Percentiles rank a stretch among this genome's conserved stretches.
Conservation (phyloP, 495 filamentous ascomycete species). For the Trichoderma virens region DNA sequence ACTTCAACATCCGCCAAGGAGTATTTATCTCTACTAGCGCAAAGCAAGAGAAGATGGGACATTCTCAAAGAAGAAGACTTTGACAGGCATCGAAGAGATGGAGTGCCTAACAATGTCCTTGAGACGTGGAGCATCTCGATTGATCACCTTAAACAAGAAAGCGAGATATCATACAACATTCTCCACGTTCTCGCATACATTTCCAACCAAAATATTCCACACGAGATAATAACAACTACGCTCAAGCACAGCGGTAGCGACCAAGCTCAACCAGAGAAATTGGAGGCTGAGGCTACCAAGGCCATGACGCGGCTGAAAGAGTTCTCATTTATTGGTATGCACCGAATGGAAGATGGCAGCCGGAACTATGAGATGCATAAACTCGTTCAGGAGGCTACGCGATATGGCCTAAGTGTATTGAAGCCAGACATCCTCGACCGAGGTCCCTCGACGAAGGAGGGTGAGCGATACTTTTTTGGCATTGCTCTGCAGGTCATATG, state of each 20-base stretch:
- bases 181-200: constrained; percentile 17
- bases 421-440: not conserved
- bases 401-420: constrained; percentile 12
- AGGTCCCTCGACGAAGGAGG: not conserved
- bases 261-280: not conserved
- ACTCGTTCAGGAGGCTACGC: constrained; percentile 21
- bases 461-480: constrained; percentile 10
- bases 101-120: constrained; percentile 18
- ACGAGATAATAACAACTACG: constrained; percentile 14
- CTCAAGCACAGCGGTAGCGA: no score
- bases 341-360: not conserved
- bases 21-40: constrained; percentile 15
- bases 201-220: constrained; percentile 19
- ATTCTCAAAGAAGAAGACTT: constrained; percentile 13
- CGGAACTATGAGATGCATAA: no score
- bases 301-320: constrained; percentile 14
- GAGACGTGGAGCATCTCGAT: constrained; percentile 21
- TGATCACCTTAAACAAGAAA: constrained; percentile 16
- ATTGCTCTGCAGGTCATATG: constrained; percentile 14
- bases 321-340: constrained; percentile 15
- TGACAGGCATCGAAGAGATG: constrained; percentile 14
- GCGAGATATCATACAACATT: constrained; percentile 17
- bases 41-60: constrained; percentile 12
- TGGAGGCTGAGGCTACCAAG: not conserved
- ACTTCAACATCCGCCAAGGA: constrained; percentile 16